A percentile compares a stretch with the other conserved stretches of the same genome.
phyloP scores from a whole-genome alignment of 1,139 yeast genomes.

The Kurtzmaniella quercitrusa region DNA sequence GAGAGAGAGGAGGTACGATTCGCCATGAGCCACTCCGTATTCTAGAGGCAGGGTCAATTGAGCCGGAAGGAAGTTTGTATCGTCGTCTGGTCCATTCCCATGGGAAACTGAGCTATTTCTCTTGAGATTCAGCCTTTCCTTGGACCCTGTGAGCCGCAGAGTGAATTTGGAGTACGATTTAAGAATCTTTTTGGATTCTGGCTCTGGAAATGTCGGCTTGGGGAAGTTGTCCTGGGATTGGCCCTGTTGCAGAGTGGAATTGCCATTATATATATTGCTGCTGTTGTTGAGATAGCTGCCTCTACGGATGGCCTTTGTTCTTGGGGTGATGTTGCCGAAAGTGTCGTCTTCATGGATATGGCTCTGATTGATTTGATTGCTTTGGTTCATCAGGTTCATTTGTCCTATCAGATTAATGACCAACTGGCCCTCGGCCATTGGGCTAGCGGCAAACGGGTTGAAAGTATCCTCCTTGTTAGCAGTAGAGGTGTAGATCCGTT shows the following conservation, averaged over 20 bases:
- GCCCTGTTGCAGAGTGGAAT: not conserved
- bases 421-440: not conserved
- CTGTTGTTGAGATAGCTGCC: constrained; percentile 3
- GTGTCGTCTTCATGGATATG: constrained; percentile 17
- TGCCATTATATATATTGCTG: not conserved
- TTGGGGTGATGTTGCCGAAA: constrained; percentile 10
- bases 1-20: constrained; percentile 43
- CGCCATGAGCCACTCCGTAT: constrained; percentile 16
- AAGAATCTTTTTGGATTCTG: constrained; percentile 8
- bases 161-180: constrained; percentile 42
- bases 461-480: constrained; percentile 10
- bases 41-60: constrained; percentile 4
- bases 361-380: constrained; percentile 10
- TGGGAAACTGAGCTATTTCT: constrained; percentile 21
- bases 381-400: constrained; percentile 5
- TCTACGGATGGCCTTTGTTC: constrained; percentile 9
- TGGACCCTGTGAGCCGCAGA: constrained; percentile 21
- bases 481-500: constrained; percentile 49
- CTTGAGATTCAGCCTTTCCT: constrained; percentile 41
- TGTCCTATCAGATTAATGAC: constrained; percentile 3
- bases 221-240: constrained; percentile 16
- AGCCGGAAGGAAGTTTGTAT: constrained; percentile 5
- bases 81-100: constrained; percentile 4
- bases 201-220: constrained; percentile 30
- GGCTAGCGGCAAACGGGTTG: constrained; percentile 21